Percentiles rank a stretch among this genome's conserved stretches.
These are phyloP conservation scores for Onygena corvina DNA, from an alignment of 2,329 filamentous ascomycete genomes.

Conservation along the genomic window DNA sequence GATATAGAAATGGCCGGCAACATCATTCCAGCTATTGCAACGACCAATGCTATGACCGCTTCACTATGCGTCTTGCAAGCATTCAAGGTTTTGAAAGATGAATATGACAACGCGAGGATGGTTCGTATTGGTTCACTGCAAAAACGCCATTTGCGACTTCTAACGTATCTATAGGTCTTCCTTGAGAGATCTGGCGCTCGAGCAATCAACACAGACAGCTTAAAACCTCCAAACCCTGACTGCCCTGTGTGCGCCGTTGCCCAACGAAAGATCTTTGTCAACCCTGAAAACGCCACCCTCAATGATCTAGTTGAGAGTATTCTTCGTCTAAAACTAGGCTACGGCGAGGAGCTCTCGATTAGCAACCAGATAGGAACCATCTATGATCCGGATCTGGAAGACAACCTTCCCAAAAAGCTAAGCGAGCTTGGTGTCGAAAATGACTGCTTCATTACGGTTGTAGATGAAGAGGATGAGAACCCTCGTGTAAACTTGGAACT, in stretches of 20 bases:
- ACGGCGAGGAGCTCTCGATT: conserved; percentile 69
- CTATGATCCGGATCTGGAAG: conserved; percentile 80
- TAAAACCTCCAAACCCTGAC: conserved; percentile 58
- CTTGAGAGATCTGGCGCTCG: conserved; percentile 55
- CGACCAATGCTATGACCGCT: conserved; percentile 92
- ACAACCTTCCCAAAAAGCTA: conserved; percentile 71
- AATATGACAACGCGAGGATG: conserved; percentile 63
- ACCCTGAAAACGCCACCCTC: conserved; percentile 61
- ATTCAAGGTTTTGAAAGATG: conserved; percentile 72
- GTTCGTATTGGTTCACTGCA: conserved; percentile 33
- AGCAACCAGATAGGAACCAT: conserved; percentile 64
- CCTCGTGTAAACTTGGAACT: conserved; percentile 71
- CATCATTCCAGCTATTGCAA: conserved; percentile 96
- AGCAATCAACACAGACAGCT: conserved; percentile 44
- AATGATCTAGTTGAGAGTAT: conserved; percentile 67
- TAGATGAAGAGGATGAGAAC: conserved; percentile 59
- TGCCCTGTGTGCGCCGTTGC: conserved; percentile 75
- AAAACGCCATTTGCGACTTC: too few relatives aligned
- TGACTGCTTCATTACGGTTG: conserved; percentile 67
- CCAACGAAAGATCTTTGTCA: conserved; percentile 54
- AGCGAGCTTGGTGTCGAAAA: conserved; percentile 61
- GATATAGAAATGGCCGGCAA: conserved; percentile 84
- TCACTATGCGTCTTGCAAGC: conserved; percentile 83
- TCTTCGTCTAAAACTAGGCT: conserved; percentile 58
- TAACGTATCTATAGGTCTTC: conserved; percentile 49